Evolutionary conservation across 2,329 filamentous ascomycete genomes (phyloP), one percentile per base, ranked within the genome.

Genomic region (Claviceps purpurea): DNA sequence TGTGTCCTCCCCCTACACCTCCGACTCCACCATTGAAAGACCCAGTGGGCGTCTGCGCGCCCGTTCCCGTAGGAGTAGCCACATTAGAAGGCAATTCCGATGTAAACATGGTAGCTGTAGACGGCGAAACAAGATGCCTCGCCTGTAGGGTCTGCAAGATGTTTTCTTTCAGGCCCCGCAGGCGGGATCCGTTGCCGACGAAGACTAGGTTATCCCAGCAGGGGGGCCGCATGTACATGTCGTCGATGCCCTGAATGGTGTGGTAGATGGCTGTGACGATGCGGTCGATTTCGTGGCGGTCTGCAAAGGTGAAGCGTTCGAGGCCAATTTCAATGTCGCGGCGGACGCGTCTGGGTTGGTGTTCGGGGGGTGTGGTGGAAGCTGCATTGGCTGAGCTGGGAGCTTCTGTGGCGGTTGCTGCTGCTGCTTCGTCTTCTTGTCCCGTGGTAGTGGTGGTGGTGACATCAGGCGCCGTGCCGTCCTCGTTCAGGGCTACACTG

Each of bases 1-100:
- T 69, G 52, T 69, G 62, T 34, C 30, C 30, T 34, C 30, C 30
- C 10, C 30, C 30, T 11, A 11, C 30, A 34, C 30, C 30, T 34
- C 30, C 30, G 30, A 4, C 30, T 34, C 30, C 74, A 56, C 63
- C 82, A 63, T 66, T 73, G 65, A 73, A 78, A 57, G 71, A 78
- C 59, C 72, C 77, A 2, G 87, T 88, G 0, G 93, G 94, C 1
- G 91, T 97, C 68, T 95, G 93, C 16, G 89, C 82, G 38, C 91
- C 91, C 1, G 91, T 97, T 20, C 89, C 90, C 11, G 85, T 78
- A 1, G 93, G 93, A 0, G 93, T 97, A 34, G 87, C 89, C 64
- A 96, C 80, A 69, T 93, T 91, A 8, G 89, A 96, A 7, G 93
- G 93, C 40, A 97, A 82, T 68, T 98, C 93, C 22, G 89, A 95